Percentiles rank a stretch among this genome's conserved stretches.
Evolutionary conservation across 306 rosid genomes (phyloP).

Genomic region (Begonia masoniana): DNA sequence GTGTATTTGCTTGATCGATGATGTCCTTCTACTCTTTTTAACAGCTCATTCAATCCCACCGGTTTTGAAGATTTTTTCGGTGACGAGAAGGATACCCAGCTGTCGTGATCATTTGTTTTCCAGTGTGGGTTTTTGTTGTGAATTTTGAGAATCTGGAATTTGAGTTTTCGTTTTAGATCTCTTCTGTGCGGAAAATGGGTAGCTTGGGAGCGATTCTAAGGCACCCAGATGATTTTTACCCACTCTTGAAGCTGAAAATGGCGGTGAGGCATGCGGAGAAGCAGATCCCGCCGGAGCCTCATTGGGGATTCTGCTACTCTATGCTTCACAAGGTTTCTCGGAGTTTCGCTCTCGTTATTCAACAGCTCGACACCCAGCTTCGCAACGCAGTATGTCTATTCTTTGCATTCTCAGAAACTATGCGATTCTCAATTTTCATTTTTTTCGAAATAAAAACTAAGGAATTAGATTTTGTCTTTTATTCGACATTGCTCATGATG

Average conservation of each 20-base stretch:
- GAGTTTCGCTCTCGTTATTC: constrained; percentile 72
- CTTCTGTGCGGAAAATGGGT: background rate
- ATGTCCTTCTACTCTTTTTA: no score
- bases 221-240: constrained; percentile 67
- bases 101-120: no score
- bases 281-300: constrained; percentile 82
- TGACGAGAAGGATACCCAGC: no score
- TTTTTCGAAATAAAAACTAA: no score
- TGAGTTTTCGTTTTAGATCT: background rate
- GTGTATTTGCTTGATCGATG: no score
- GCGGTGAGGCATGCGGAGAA: constrained; percentile 61
- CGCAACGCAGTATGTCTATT: constrained; percentile 47
- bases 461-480: no score
- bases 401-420: background rate
- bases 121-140: background rate
- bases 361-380: constrained; percentile 62
- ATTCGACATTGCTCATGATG: no score
- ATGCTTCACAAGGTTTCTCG: constrained; percentile 89
- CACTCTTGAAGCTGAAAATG: constrained; percentile 61
- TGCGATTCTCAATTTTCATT: background rate
- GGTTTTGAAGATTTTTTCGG: no score
- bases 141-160: background rate
- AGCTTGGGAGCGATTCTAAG: constrained; percentile 41
- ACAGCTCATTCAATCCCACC: no score
- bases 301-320: constrained; percentile 67